These are phyloP conservation scores for Trametes pubescens DNA, from an alignment of 1,284 basidiomycete genomes.

Conservation along the genomic window DNA sequence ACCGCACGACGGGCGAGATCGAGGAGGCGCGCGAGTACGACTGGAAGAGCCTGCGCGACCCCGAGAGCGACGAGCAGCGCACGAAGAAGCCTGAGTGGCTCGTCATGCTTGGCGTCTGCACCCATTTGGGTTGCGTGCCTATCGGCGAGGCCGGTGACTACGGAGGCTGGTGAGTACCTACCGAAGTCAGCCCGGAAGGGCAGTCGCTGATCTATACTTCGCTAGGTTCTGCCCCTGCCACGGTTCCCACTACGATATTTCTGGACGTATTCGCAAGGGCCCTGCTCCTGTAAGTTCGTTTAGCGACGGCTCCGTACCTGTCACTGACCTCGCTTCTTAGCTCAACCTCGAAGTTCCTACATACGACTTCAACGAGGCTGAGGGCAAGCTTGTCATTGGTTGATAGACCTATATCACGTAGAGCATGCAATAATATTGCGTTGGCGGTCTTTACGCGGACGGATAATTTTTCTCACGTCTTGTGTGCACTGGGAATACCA, in stretches of 20 bases:
- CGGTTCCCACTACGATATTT: constrained; percentile 98
- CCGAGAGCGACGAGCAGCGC: constrained; percentile 88
- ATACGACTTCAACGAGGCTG: constrained; percentile 88
- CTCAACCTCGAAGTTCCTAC: constrained; percentile 94
- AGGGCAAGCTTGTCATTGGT: constrained; percentile 92
- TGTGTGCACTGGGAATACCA: background rate
- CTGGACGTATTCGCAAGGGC: constrained; percentile 94
- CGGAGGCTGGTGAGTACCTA: constrained; percentile 85
- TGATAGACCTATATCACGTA: constrained; percentile 52
- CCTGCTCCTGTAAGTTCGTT: constrained; percentile 81
- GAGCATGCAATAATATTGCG: constrained; percentile 31
- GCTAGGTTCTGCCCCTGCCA: constrained; percentile 94
- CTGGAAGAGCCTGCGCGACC: constrained; percentile 92
- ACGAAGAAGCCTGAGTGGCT: constrained; percentile 98
- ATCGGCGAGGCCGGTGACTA: constrained; percentile 98
- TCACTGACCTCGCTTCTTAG: constrained; percentile 47
- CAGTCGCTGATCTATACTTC: constrained; percentile 22
- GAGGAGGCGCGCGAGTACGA: constrained; percentile 90
- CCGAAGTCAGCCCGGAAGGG: background rate
- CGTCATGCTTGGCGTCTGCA: constrained; percentile 98
- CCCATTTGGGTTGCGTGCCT: constrained; percentile 98
- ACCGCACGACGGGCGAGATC: constrained; percentile 93
- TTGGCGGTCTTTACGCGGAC: constrained; percentile 7
- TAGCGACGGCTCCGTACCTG: background rate
- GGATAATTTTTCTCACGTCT: background rate